Base-by-base conservation (phyloP, 495 filamentous ascomycete genomes). In the Jackrogersella minutella region DNA sequence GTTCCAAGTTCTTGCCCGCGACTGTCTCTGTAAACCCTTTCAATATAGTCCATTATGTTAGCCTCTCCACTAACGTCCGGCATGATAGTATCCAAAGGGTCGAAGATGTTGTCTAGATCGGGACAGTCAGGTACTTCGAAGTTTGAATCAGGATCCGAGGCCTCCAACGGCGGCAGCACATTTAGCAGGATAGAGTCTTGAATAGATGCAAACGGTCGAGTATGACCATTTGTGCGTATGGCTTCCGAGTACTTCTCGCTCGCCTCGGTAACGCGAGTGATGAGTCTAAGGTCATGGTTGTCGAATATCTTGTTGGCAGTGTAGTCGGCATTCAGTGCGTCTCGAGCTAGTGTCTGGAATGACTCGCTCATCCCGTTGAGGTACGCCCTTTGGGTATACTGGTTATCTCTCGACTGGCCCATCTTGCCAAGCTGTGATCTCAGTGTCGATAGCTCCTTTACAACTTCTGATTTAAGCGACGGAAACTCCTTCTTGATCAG, bases 401-500 rank as follows among this genome's bases (percentile, higher is more conserved):
- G 56, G 17, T 72, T 47, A 34, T 34, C 57, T 37, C 72, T 60
- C 13, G 69, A 54, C 24, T 37, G 30, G 0, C 87, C 86, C 59
- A 89, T 73, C 4, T 30, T 57, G 1, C 77, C 41, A 9, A 84
- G 73, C 8, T 66, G 47, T 1, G 69, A 60, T 60, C 73, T 76
- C 47, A 70, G 65, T 0, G 67, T 61, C 19, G 63, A 69, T 1
- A 86, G 68, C 39, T 76, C 74, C 30, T 76, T 77, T 5, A 44
- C 62, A 19, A 88, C 70, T 11, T 88, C 82, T 13, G 59, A 13
- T 58, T 76, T 78, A 1, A 88, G 78, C 52, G 77, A 74, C 0
- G 83, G 82, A 46, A 88, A 88, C 39, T 83, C 83, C 1, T 76
- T 77, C 14, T 79, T 80, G 13, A 83, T 80, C 43, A 84, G 71